Evolutionary conservation across 2,329 filamentous ascomycete genomes (phyloP).

Genomic region (Drechslerella coelobrocha): DNA sequence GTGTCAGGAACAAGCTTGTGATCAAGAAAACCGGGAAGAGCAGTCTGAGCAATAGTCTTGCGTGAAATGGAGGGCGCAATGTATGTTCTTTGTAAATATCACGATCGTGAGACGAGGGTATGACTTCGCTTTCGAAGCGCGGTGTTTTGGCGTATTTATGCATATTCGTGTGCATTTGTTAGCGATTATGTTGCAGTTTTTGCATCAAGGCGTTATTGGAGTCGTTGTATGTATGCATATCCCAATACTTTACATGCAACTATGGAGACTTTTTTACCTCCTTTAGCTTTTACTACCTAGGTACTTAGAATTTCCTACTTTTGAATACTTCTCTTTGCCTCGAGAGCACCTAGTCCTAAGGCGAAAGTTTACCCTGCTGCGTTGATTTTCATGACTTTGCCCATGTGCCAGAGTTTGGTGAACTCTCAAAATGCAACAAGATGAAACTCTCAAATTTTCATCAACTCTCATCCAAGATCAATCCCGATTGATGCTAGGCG

Average conservation of each 20-base stretch:
- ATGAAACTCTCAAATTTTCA: conserved; percentile 22
- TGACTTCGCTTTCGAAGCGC: conserved; percentile 23
- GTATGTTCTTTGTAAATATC: conserved; percentile 36
- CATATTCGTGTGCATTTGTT: conserved; percentile 7
- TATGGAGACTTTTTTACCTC: neutral
- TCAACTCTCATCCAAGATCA: neutral
- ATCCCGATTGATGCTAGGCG: neutral
- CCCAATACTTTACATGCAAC: no score
- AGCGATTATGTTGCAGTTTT: conserved; percentile 12
- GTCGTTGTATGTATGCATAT: conserved; percentile 20
- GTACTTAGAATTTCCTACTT: no score
- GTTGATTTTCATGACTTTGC: no score
- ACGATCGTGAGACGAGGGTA: conserved; percentile 38
- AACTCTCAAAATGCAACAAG: conserved; percentile 24
- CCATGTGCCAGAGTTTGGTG: no score
- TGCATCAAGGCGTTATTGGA: conserved; percentile 32
- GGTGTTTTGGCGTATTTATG: conserved; percentile 30
- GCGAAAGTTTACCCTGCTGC: no score
- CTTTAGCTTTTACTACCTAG: no score
- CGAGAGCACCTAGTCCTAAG: no score
- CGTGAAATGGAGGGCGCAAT: neutral
- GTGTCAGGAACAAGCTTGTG: conserved; percentile 32
- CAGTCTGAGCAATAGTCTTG: neutral
- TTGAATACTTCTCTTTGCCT: no score
- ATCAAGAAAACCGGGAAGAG: conserved; percentile 35